These are phyloP conservation scores for Pseudogymnoascus sp. DNA, from an alignment of 2,329 filamentous ascomycete genomes.

Conservation along the genomic window DNA sequence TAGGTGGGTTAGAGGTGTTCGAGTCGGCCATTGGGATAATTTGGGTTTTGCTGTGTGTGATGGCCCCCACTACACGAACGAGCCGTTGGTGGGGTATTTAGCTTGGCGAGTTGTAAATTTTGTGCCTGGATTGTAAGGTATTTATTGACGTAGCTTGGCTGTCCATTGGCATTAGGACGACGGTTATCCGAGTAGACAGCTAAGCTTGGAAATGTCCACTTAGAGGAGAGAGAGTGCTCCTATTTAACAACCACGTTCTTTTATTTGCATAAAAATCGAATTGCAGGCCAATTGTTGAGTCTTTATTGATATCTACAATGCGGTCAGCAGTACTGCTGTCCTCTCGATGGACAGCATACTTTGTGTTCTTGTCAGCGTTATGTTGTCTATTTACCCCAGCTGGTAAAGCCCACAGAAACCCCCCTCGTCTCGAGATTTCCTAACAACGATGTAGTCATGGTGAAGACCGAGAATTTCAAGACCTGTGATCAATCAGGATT, in stretches of 20 bases:
- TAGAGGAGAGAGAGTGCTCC: conserved; percentile 6
- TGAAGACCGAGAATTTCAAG: conserved; percentile 97
- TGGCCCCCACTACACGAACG: neutral
- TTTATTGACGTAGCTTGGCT: neutral
- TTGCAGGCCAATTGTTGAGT: conserved; percentile 1
- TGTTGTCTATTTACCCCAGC: conserved; percentile 55
- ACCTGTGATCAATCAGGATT: conserved; percentile 94
- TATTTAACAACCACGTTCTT: conserved; percentile 9
- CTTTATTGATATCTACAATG: conserved; percentile 11
- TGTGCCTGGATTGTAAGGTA: neutral
- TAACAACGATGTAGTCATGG: conserved; percentile 49
- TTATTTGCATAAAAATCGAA: neutral
- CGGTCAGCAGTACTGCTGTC: conserved; percentile 36
- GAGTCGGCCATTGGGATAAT: conserved; percentile 13
- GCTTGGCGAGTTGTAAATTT: neutral
- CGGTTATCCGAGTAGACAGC: conserved; percentile 6
- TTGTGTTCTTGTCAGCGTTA: conserved; percentile 52
- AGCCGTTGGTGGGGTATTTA: neutral
- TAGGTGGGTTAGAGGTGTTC: conserved; percentile 13
- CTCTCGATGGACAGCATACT: conserved; percentile 56
- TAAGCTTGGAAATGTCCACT: conserved; percentile 8
- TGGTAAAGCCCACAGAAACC: conserved; percentile 38
- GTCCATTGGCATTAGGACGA: neutral
- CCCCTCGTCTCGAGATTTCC: neutral
- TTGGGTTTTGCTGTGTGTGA: conserved; percentile 9